A percentile compares a stretch with the other conserved stretches of the same genome.
Conservation (phyloP, 495 filamentous ascomycete genomes). For the Penicillium nucicola region DNA sequence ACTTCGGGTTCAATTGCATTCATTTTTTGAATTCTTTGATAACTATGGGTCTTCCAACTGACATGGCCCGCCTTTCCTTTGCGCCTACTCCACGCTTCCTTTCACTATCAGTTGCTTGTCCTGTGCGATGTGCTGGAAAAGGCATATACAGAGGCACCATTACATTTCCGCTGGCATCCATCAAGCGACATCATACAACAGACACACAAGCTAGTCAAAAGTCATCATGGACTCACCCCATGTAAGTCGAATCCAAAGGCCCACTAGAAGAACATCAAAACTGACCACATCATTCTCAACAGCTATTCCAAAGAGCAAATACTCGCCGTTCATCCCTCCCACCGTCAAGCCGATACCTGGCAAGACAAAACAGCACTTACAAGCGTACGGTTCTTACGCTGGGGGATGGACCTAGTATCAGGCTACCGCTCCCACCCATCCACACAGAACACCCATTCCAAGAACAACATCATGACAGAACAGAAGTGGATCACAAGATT, state of each 20-base stretch:
- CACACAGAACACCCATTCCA: conserved; percentile 10
- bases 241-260: background rate
- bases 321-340: conserved; percentile 52
- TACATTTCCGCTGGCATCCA: background rate
- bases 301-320: conserved; percentile 40
- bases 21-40: background rate
- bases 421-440: conserved; percentile 56
- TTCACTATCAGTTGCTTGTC: background rate
- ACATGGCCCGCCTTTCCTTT: background rate
- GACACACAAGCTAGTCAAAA: background rate
- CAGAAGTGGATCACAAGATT: conserved; percentile 72
- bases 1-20: background rate
- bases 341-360: conserved; percentile 56
- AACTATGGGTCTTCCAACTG: background rate
- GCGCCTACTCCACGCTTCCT: background rate
- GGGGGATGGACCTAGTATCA: conserved; percentile 56
- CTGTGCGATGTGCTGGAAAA: background rate
- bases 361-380: conserved; percentile 57
- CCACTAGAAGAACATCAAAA: background rate
- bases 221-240: conserved; percentile 7
- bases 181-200: conserved; percentile 1
- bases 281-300: background rate
- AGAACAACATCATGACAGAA: conserved; percentile 54
- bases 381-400: conserved; percentile 53
- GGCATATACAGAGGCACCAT: background rate